Evolutionary conservation across 192 early-diverging fungal species (phyloP).

Genomic region (Entomortierella parvispora): DNA sequence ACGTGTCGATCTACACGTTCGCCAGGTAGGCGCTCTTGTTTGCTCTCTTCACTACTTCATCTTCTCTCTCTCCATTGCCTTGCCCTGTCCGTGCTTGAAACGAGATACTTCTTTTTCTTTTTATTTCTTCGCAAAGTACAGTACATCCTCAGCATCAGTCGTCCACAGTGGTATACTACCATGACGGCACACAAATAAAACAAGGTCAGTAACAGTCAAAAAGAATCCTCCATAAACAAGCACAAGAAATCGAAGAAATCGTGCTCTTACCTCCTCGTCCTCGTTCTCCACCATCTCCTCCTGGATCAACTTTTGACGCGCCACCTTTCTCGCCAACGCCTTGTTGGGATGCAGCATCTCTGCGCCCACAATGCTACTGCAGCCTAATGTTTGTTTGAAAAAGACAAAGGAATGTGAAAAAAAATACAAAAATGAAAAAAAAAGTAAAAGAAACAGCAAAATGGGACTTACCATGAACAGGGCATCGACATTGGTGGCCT

Average conservation of each 20-base stretch:
- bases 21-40: no score
- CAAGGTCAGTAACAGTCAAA: background rate
- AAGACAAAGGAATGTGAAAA: background rate
- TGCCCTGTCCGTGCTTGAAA: no score
- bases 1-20: no score
- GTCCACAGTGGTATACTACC: constrained; percentile 44
- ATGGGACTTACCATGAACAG: constrained; percentile 45
- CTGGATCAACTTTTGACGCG: constrained; percentile 46
- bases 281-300: constrained; percentile 21
- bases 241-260: background rate
- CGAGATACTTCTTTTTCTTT: background rate
- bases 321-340: constrained; percentile 59
- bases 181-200: background rate
- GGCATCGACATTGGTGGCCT: constrained; percentile 4
- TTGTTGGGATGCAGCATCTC: constrained; percentile 54
- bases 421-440: background rate
- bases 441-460: background rate
- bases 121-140: no score
- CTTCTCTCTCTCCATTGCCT: no score
- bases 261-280: constrained; percentile 31
- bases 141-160: no score
- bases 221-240: background rate
- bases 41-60: no score
- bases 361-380: constrained; percentile 35
- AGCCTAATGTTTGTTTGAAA: constrained; percentile 39